Conservation (phyloP, 2,329 filamentous ascomycete genomes). For the Curvularia verruculosa region DNA sequence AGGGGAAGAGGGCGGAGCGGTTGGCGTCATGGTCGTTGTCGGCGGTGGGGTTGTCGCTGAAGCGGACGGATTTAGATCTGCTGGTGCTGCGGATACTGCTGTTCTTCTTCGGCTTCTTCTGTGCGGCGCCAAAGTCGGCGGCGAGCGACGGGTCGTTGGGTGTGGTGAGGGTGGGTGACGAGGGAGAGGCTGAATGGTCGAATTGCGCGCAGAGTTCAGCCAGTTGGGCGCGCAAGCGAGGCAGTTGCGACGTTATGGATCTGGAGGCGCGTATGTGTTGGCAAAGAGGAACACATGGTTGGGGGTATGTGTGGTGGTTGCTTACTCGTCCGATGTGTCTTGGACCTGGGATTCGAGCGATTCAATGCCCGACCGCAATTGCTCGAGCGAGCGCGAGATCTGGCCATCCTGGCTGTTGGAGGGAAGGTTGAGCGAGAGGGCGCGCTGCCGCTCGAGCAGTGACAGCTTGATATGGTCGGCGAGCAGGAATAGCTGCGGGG, state of each 20-base stretch:
- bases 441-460: constrained; percentile 87
- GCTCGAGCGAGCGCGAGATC: constrained; percentile 86
- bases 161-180: constrained; percentile 49
- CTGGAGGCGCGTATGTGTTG: constrained; percentile 20
- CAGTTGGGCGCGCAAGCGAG: constrained; percentile 74
- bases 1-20: constrained; percentile 68
- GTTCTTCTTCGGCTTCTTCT: constrained; percentile 33
- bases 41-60: constrained; percentile 64
- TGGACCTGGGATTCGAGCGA: constrained; percentile 69
- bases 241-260: constrained; percentile 62
- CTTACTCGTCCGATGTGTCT: constrained; percentile 62
- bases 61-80: constrained; percentile 77
- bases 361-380: constrained; percentile 80
- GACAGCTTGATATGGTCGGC: constrained; percentile 98
- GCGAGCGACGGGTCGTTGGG: constrained; percentile 52
- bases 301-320: constrained; percentile 4
- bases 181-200: constrained; percentile 58
- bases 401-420: constrained; percentile 84
- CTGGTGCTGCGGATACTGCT: constrained; percentile 30
- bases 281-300: neutral
- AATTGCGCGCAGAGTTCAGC: constrained; percentile 81
- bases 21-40: constrained; percentile 51
- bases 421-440: constrained; percentile 78
- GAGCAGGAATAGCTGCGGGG: constrained; percentile 83
- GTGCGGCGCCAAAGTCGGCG: constrained; percentile 47